Evolutionary conservation across 352 stramenopile genomes (phyloP), one percentile per base, ranked within the genome.

Genomic region (Globisporangium takayamanum): DNA sequence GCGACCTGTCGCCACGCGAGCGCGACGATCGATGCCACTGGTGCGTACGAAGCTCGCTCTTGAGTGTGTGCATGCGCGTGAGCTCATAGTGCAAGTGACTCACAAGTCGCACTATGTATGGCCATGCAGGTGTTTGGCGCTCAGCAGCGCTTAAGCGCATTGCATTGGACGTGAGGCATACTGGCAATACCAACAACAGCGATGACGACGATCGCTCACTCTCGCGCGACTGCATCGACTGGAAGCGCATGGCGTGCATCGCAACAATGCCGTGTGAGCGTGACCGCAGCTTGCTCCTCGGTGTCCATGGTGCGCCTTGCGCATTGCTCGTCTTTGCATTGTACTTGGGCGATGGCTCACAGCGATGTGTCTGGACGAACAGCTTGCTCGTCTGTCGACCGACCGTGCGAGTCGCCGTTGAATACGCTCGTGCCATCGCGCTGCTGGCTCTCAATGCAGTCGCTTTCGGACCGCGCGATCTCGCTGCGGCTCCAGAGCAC

Each of bases 351-450:
- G 1, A 42, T 0, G 15, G 8, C 28, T 14, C 15, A 45, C 39
- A 18, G 14, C 14, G 10, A 6, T 28, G 15, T 36, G 28, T 33
- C 28, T 33, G 28, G 16, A 25, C 25, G 25, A 55, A 42, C 56
- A 61, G 60, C 49, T 11, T 73, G 58, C 37, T 76, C 68, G 20
- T 76, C 68, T 5, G 57, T 73, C n/a, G 68, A 76, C 39, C 68
- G 66, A 5, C 55, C 65, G 6, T 56, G 64, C 20, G 71, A 79
- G 50, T 59, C 62, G 14, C 66, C 71, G 20, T 56, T 46, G 22
- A 79, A 79, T 47, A 79, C 71, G 42, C 49, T 79, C 37, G 53
- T 57, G 7, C 60, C 61, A 26, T 79, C 71, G 26, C 66, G 53
- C 1, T 79, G 71, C 56, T 79, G 67, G 64, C 57, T 71, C 18